Conservation (phyloP, 805 yeast genomes). For the Kuraishia ogatae region DNA sequence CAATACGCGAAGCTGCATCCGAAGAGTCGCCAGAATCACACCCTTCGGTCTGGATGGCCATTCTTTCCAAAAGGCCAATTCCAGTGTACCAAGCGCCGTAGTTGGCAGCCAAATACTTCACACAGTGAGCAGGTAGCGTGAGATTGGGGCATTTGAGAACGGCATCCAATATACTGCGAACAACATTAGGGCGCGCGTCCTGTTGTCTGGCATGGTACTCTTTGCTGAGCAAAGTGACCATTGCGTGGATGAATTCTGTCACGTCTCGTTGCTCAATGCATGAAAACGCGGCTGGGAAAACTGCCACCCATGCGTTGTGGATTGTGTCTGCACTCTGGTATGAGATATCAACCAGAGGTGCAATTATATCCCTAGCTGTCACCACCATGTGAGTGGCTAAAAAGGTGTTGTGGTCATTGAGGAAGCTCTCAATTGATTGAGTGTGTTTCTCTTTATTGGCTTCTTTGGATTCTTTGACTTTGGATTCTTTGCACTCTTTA, state of each 20-base stretch:
- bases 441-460: not conserved
- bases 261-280: slow-evolving; percentile 74
- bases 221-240: slow-evolving; percentile 73
- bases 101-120: slow-evolving; percentile 79
- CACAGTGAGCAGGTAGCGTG: slow-evolving; percentile 88
- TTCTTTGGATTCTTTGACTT: not conserved
- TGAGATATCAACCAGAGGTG: slow-evolving; percentile 71
- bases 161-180: slow-evolving; percentile 78
- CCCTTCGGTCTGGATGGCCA: slow-evolving; percentile 33
- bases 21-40: slow-evolving; percentile 38
- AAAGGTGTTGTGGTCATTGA: not conserved
- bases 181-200: slow-evolving; percentile 77
- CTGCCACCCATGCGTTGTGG: slow-evolving; percentile 71
- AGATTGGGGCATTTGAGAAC: slow-evolving; percentile 63
- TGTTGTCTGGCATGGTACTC: slow-evolving; percentile 92
- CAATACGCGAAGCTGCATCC: slow-evolving; percentile 58
- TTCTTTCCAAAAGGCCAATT: slow-evolving; percentile 62
- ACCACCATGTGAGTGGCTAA: slow-evolving; percentile 10
- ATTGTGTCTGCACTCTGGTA: slow-evolving; percentile 75
- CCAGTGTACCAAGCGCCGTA: slow-evolving; percentile 91
- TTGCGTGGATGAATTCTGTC: slow-evolving; percentile 73
- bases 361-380: slow-evolving; percentile 53
- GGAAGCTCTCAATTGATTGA: not conserved
- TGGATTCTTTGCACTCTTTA: not conserved
- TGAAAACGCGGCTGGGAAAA: slow-evolving; percentile 75